Base-by-base conservation (phyloP, 1,284 basidiomycete genomes). In the Cryptococcus sp. region DNA sequence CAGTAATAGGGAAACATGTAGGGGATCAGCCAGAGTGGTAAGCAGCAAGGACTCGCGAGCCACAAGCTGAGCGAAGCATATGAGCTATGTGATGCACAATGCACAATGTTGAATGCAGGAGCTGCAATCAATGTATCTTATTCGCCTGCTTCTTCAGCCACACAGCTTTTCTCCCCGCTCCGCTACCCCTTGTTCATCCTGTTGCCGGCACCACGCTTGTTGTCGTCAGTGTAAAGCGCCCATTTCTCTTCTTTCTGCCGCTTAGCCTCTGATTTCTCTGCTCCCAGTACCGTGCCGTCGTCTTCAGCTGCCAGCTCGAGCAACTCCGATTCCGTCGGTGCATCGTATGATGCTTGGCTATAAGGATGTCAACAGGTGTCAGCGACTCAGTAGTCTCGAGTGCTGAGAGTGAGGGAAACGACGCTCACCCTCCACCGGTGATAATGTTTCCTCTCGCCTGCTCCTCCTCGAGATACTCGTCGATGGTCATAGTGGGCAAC, bases 401-500 rank as follows among this genome's bases (percentile, higher is more conserved):
- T n/a, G 20, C 10, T 35, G 7, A 16, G 15, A 13, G 5, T 25
- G 11, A 22, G 16, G 10, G 20, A 17, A 48, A 19, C 38, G 31
- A 6, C n/a, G 77, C 88, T 77, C 72, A 91, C 90, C 91, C 92
- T 79, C 91, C 90, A 35, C 89, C 89, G 3, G 86, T 83, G 61
- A 97, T 87, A 69, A 98, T 87, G 57, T 93, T 94, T 0, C 94
- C 93, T 52, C 90, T 81, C 60, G 87, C 81, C 54, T 83, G 80
- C 75, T 99, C 95, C 60, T 93, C 87, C 66, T 89, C 87, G 22
- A 99, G 84, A 73, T 95, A 98, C 77, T 99, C 91, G 72, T 99
- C 95, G 66, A 99, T 87, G 1, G 89, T 86, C 96, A 99, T 98
- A 0, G 92, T 95, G 3, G 95, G 95, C 31, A 99, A 81, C 22